Conservation (phyloP, 257 asterid species). For the Solanum sitiens region DNA sequence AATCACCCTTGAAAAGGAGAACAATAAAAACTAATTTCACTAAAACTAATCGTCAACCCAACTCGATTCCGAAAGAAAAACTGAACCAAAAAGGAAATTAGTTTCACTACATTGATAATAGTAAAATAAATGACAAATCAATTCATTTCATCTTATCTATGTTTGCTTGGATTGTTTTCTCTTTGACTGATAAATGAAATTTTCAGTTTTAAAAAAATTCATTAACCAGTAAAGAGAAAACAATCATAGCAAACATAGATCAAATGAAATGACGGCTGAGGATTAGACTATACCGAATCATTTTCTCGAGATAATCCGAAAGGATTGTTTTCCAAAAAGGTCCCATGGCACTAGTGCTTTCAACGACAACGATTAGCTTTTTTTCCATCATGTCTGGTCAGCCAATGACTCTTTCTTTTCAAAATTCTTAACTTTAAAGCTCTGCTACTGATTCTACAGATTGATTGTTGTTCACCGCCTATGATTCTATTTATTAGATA, state of each 20-base stretch:
- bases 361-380: constrained; percentile 71
- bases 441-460: neutral
- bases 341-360: constrained; percentile 89
- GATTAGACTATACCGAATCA: constrained; percentile 38
- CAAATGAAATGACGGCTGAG: neutral
- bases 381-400: constrained; percentile 19
- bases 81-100: neutral
- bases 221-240: neutral
- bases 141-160: neutral
- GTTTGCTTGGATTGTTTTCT: neutral
- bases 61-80: neutral
- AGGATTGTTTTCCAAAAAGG: constrained; percentile 68
- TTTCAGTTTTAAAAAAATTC: no score
- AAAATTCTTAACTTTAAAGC: no score
- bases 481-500: neutral
- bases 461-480: neutral
- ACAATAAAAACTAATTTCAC: neutral
- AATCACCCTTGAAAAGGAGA: neutral
- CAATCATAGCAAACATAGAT: neutral
- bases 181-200: neutral
- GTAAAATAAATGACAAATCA: neutral
- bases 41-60: neutral
- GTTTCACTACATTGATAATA: neutral
- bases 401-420: neutral
- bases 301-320: constrained; percentile 74